Percentiles rank a stretch among this genome's conserved stretches.
Conservation (phyloP, 164 flowering plant species). For the Tinospora cordifolia region DNA sequence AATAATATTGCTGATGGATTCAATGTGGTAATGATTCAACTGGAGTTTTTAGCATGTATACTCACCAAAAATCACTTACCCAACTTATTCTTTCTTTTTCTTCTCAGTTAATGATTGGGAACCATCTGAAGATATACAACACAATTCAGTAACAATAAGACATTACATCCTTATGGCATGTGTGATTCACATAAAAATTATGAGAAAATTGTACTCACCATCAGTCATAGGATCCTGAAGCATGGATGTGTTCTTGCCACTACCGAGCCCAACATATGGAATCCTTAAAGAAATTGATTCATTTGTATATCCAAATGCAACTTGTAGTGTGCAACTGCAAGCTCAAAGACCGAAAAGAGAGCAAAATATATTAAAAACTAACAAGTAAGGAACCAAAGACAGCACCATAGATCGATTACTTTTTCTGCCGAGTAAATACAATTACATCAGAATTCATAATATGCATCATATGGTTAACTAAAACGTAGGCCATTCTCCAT, state of each 20-base stretch:
- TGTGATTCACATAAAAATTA: slow-evolving; percentile 10
- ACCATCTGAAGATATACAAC: slow-evolving; percentile 11
- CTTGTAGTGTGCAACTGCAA: slow-evolving; percentile 36
- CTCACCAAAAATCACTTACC: slow-evolving; percentile 16
- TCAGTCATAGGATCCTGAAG: slow-evolving; percentile 17
- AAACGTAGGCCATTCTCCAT: not conserved
- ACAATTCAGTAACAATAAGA: not conserved
- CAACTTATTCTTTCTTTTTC: slow-evolving; percentile 28
- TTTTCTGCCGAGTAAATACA: not conserved
- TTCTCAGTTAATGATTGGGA: slow-evolving; percentile 6
- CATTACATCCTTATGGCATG: slow-evolving; percentile 12
- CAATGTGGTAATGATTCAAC: not conserved
- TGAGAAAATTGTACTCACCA: slow-evolving; percentile 15
- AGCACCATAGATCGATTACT: too few species aligned
- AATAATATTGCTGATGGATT: not conserved
- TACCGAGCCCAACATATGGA: slow-evolving; percentile 18
- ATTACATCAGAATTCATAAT: not conserved
- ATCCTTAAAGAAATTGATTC: slow-evolving; percentile 28
- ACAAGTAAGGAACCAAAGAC: not conserved
- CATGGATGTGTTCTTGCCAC: slow-evolving; percentile 11
- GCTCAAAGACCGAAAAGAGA: not conserved
- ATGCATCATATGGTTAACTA: too few species aligned
- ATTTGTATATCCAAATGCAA: slow-evolving; percentile 41
- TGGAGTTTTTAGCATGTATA: not conserved
- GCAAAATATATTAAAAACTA: too few species aligned